Evolutionary conservation across 495 filamentous ascomycete genomes (phyloP).

Genomic region (Cudoniella acicularis): DNA sequence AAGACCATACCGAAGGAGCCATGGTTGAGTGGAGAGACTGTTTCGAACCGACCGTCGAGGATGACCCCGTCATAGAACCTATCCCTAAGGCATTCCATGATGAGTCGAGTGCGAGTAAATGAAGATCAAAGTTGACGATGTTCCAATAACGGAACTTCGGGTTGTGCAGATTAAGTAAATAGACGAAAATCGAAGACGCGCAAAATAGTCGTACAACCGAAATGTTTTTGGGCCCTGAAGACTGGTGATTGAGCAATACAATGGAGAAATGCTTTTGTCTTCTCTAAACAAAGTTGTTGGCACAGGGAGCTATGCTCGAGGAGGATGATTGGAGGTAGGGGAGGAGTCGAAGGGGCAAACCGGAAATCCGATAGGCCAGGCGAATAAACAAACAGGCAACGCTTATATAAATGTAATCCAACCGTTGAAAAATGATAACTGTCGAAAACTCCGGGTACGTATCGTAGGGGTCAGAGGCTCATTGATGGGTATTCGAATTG

Average conservation of each 20-base stretch:
- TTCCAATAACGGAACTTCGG: neutral
- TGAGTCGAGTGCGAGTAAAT: conserved; percentile 36
- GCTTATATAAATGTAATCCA: conserved; percentile 26
- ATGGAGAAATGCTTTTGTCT: conserved; percentile 28
- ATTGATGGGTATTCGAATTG: conserved; percentile 58
- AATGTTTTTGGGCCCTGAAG: conserved; percentile 24
- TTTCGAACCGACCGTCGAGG: conserved; percentile 82
- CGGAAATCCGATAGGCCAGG: neutral
- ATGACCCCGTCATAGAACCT: conserved; percentile 68
- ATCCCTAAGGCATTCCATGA: conserved; percentile 78
- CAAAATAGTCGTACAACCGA: conserved; percentile 23
- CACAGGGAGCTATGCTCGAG: conserved; percentile 23
- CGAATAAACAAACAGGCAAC: conserved; percentile 30
- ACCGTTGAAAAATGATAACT: conserved; percentile 19
- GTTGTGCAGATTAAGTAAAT: conserved; percentile 5
- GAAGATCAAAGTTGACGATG: neutral
- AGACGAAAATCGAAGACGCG: conserved; percentile 14
- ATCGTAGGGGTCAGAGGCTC: conserved; percentile 59
- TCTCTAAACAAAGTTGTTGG: conserved; percentile 28
- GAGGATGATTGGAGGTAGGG: conserved; percentile 4
- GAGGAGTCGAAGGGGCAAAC: conserved; percentile 1
- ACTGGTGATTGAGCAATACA: conserved; percentile 33
- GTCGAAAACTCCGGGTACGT: conserved; percentile 44
- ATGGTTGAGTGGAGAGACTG: conserved; percentile 91
- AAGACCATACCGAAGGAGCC: conserved; percentile 99